Conservation (phyloP, 164 flowering plant species). For the Vitis riparia region DNA sequence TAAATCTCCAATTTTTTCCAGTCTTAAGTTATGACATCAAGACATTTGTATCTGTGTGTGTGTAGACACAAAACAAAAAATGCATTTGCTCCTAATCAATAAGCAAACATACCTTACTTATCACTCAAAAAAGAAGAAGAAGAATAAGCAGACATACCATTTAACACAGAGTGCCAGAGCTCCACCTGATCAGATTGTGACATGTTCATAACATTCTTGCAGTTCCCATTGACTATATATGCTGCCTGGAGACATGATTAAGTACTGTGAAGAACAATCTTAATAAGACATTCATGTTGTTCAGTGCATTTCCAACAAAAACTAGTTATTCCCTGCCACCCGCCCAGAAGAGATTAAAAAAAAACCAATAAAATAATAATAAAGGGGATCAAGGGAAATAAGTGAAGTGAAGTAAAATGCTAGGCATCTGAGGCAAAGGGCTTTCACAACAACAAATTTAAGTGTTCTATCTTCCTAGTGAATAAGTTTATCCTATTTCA, state of each 20-base stretch:
- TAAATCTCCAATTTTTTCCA: too few relatives aligned
- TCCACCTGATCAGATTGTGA: slow-evolving; percentile 90
- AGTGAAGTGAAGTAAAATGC: too few relatives aligned
- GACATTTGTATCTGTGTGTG: too few relatives aligned
- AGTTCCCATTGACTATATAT: slow-evolving; percentile 85
- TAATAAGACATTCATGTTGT: background rate
- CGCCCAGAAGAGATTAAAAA: too few relatives aligned
- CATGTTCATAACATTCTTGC: slow-evolving; percentile 97
- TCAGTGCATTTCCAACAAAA: background rate
- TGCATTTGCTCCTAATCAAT: background rate
- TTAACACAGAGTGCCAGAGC: slow-evolving; percentile 78
- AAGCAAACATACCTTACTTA: background rate
- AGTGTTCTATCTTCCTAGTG: too few relatives aligned
- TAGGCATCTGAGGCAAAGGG: too few relatives aligned
- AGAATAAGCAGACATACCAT: slow-evolving; percentile 43
- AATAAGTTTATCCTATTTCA: too few relatives aligned
- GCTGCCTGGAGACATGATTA: slow-evolving; percentile 64
- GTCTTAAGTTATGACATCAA: too few relatives aligned
- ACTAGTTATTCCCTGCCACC: background rate
- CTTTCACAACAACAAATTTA: too few relatives aligned
- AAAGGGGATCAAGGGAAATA: too few relatives aligned
- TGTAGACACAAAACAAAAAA: background rate
- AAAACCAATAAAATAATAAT: too few relatives aligned
- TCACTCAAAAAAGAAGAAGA: background rate
- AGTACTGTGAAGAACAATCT: background rate